Evolutionary conservation across 805 yeast species (phyloP), one percentile per base, ranked within the genome.

Genomic region (Candida wancherniae): DNA sequence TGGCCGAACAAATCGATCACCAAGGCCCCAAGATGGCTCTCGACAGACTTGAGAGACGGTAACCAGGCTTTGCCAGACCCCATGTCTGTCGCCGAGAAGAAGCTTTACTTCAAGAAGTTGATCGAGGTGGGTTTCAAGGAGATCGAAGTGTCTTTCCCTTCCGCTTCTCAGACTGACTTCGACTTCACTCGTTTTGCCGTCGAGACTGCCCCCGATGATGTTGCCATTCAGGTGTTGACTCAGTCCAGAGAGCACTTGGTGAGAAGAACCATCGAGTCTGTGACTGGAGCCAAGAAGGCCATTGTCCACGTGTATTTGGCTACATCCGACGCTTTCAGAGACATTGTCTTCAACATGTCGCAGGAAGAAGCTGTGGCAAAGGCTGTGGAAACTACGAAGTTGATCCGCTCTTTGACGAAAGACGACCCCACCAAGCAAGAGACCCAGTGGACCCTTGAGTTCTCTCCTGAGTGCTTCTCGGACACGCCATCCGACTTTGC

Each of bases 41-140:
- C 85, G 6, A 81, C 90, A 1, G 90, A 81, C 57, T 66, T 81
- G 42, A 72, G 90, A 64, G 90, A 81, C 51, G 90, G 90, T 41
- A 81, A 81, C 59, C 90, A 81, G 55, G 75, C 87, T 12, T 65
- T 81, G 36, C 90, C 90, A 16, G 90, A 81, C 59, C 90, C 90
- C 17, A 81, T 81, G 90, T 69, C 81, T 7, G 73, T 81, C 10
- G 77, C 69, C 30, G 84, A 81, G 56, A 81, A 81, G 60, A 79
- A 80, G 50, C 79, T 75, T 48, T 80, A 80, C 53, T 81, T 80
- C 67, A 78, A 78, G 47, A 81, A 81, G 57, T 64, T 81, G 44
- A 47, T 80, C 6, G 84, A 80, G 36, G 64, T 81, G 35, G 90
- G 90, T 2, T 80, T 81, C 63, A 81, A 81, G 52, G 90, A 81